Conservation (phyloP, 139 green algal genomes). For the Chlamydomonas sphaeroides region DNA sequence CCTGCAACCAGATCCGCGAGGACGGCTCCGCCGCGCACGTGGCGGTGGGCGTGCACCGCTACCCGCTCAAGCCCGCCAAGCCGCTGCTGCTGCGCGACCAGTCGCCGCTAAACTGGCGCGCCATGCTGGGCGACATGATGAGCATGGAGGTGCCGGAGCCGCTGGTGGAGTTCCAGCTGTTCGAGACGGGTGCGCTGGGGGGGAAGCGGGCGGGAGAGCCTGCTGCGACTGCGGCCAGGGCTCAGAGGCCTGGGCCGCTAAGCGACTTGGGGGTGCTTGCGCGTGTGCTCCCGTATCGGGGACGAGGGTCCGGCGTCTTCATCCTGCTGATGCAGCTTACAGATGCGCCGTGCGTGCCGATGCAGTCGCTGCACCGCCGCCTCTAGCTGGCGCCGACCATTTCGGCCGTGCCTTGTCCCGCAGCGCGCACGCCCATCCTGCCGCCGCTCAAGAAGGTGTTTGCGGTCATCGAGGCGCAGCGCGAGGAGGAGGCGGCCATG, state of each 20-base stretch:
- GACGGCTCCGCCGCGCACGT: slow-evolving; percentile 46
- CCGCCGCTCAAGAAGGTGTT: slow-evolving; percentile 47
- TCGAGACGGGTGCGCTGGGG: slow-evolving; percentile 50
- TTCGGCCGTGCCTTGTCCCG: too few relatives aligned
- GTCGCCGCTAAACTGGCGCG: slow-evolving; percentile 61
- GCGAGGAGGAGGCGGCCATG: slow-evolving; percentile 45
- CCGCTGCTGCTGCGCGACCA: slow-evolving; percentile 48
- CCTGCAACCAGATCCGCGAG: too few relatives aligned
- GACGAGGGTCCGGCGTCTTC: too few relatives aligned
- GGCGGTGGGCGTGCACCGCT: slow-evolving; percentile 57
- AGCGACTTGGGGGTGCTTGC: too few relatives aligned
- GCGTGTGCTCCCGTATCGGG: too few relatives aligned
- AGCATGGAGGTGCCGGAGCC: slow-evolving; percentile 50
- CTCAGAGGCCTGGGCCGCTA: too few relatives aligned
- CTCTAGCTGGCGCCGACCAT: too few relatives aligned
- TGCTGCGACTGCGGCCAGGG: too few relatives aligned
- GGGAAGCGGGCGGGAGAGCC: too few relatives aligned
- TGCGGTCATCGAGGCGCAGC: slow-evolving; percentile 48
- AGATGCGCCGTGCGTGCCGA: too few relatives aligned
- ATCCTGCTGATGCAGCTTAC: too few relatives aligned
- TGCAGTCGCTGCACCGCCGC: too few relatives aligned
- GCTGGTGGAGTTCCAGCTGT: slow-evolving; percentile 64
- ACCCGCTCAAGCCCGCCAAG: slow-evolving; percentile 30
- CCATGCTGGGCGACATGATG: slow-evolving; percentile 57
- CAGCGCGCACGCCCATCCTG: slow-evolving; percentile 55